A percentile compares a stretch with the other conserved stretches of the same genome.
Evolutionary conservation across 2,329 filamentous ascomycete species (phyloP).

Genomic region (Aspergillus flavus): DNA sequence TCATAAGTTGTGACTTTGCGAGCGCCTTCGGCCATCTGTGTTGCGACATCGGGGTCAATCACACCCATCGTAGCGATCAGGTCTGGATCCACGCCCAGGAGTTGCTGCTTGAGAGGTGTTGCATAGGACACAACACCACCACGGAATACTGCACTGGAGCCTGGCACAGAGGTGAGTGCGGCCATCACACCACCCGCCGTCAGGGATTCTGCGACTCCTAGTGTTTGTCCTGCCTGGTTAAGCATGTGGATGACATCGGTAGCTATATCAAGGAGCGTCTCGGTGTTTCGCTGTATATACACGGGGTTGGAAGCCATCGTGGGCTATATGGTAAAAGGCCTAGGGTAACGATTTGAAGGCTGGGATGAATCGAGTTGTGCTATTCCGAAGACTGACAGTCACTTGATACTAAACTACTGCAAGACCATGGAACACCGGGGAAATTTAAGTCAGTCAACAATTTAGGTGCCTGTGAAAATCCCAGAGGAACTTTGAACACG

Average conservation of each 20-base stretch:
- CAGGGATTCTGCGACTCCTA: not conserved
- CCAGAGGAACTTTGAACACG: not conserved
- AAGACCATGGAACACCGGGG: no score
- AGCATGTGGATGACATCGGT: not conserved
- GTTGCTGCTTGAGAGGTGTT: not conserved
- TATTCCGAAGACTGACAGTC: rapidly evolving
- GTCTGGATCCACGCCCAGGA: not conserved
- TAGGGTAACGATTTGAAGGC: not conserved
- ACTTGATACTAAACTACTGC: not conserved
- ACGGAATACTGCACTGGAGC: not conserved
- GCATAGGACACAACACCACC: not conserved
- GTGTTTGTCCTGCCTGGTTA: not conserved
- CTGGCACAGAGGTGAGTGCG: not conserved
- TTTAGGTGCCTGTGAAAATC: not conserved
- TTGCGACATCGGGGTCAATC: not conserved
- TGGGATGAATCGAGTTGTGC: rapidly evolving
- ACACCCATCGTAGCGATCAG: not conserved
- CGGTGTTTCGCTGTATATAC: not conserved
- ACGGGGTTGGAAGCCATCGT: not conserved
- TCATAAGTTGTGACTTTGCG: not conserved
- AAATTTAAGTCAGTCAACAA: not conserved
- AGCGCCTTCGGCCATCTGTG: not conserved
- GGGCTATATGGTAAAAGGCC: not conserved
- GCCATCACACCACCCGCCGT: not conserved
- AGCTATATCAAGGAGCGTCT: not conserved